phyloP scores from a whole-genome alignment of 2,329 filamentous ascomycete species.

The Microsporum ferrugineum region DNA sequence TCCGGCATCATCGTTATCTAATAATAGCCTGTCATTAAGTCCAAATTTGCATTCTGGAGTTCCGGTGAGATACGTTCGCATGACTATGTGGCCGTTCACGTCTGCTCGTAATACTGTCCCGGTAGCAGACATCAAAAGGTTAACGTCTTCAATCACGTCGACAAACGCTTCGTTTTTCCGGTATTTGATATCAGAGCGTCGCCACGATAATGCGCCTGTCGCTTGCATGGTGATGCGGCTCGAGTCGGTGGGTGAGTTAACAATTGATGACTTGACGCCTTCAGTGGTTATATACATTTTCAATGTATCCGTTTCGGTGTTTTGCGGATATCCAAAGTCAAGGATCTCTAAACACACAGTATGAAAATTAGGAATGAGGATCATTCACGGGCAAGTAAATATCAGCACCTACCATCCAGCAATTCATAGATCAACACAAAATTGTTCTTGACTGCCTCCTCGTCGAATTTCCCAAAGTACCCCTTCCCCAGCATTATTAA shows the following conservation, averaged over 20 bases:
- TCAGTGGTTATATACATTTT: conserved; percentile 99
- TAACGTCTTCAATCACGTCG: conserved; percentile 98
- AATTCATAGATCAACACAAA: conserved; percentile 98
- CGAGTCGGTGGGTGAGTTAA: conserved; percentile 67
- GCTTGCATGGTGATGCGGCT: conserved; percentile 99
- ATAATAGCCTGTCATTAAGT: conserved; percentile 82
- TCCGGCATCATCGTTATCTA: conserved; percentile 64
- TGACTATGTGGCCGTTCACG: conserved; percentile 93
- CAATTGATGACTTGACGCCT: conserved; percentile 73
- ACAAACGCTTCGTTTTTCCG: conserved; percentile 99
- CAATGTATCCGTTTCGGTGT: conserved; percentile 70
- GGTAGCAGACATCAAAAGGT: conserved; percentile 96
- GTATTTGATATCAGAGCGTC: conserved; percentile 95
- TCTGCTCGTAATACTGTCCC: conserved; percentile 90
- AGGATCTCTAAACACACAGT: conserved; percentile 62
- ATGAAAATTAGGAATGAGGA: neutral
- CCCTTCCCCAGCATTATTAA: conserved; percentile 80
- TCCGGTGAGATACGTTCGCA: conserved; percentile 93
- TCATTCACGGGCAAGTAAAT: neutral
- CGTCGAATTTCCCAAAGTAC: conserved; percentile 98
- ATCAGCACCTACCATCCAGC: conserved; percentile 57
- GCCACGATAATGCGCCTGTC: conserved; percentile 91
- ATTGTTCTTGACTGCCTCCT: conserved; percentile 99
- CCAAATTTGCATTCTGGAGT: conserved; percentile 99
- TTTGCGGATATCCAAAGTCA: conserved; percentile 38